These are phyloP conservation scores for Lactarius akahatsu DNA, from an alignment of 768 basidiomycete genomes.

Conservation along the genomic window DNA sequence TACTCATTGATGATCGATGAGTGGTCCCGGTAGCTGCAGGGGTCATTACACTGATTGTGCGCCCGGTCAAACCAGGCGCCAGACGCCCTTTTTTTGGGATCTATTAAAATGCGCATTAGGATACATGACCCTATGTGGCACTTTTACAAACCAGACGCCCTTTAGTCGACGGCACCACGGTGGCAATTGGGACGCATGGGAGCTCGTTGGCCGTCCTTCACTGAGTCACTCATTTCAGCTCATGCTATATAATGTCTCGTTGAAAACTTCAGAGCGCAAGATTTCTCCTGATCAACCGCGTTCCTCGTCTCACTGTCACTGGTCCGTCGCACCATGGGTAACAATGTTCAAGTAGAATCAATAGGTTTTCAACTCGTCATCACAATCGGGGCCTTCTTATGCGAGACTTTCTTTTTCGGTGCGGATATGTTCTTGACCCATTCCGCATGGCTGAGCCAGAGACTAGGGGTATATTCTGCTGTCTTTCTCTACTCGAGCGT, in stretches of 20 bases:
- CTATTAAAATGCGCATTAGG: too few relatives aligned
- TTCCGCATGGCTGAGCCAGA: background rate
- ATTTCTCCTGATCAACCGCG: background rate
- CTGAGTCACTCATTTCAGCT: background rate
- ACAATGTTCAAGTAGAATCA: background rate
- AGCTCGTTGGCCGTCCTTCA: background rate
- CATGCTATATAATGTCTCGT: background rate
- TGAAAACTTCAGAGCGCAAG: background rate
- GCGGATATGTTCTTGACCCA: too few relatives aligned
- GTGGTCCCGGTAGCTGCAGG: too few relatives aligned
- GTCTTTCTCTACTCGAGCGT: background rate
- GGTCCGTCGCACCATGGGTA: background rate
- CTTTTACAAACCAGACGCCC: background rate
- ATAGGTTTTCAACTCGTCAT: background rate
- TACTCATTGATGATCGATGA: too few relatives aligned
- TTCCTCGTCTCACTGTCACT: background rate
- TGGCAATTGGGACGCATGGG: background rate
- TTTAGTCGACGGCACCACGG: background rate
- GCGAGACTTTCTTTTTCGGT: constrained; percentile 18
- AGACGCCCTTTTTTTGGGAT: too few relatives aligned
- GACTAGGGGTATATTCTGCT: background rate
- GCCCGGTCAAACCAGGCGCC: too few relatives aligned
- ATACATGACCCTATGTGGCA: too few relatives aligned
- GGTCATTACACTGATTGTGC: too few relatives aligned
- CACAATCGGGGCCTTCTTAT: background rate